Percentiles rank a stretch among this genome's conserved stretches.
Evolutionary conservation across 441 rosid species (phyloP).

Genomic region (Gossypium lobatum): DNA sequence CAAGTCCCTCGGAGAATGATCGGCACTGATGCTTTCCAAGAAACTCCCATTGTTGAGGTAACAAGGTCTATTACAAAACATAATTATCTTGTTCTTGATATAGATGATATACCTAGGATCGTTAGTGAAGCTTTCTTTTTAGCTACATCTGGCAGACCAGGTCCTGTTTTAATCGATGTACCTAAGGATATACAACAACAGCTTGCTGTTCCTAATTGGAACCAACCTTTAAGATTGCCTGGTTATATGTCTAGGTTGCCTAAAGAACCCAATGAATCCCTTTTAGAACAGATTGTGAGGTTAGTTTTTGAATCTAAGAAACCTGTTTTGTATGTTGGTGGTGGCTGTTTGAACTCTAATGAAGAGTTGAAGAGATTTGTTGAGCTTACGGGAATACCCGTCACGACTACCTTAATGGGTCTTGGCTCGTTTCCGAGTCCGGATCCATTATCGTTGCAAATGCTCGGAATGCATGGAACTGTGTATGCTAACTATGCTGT

Average conservation of each 20-base stretch:
- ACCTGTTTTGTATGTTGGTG: not conserved
- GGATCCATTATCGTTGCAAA: not conserved
- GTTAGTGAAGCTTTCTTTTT: not conserved
- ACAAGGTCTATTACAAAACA: not conserved
- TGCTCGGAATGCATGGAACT: not conserved
- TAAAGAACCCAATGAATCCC: not conserved
- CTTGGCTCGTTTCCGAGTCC: not conserved
- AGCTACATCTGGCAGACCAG: not conserved
- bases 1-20: constrained; percentile 4
- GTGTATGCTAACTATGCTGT: not conserved
- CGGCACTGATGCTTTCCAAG: not conserved
- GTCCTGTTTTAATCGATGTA: not conserved
- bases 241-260: not conserved
- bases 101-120: not conserved
- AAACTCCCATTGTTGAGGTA: not conserved
- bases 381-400: not conserved
- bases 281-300: not conserved
- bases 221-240: not conserved
- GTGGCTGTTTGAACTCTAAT: not conserved
- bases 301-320: not conserved
- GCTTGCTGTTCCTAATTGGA: constrained; percentile 1
- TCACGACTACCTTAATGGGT: not conserved
- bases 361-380: not conserved
- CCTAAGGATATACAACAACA: not conserved
- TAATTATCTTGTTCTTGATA: not conserved